phyloP scores from a whole-genome alignment of 345 rosid genomes.

The Murraya koenigii region DNA sequence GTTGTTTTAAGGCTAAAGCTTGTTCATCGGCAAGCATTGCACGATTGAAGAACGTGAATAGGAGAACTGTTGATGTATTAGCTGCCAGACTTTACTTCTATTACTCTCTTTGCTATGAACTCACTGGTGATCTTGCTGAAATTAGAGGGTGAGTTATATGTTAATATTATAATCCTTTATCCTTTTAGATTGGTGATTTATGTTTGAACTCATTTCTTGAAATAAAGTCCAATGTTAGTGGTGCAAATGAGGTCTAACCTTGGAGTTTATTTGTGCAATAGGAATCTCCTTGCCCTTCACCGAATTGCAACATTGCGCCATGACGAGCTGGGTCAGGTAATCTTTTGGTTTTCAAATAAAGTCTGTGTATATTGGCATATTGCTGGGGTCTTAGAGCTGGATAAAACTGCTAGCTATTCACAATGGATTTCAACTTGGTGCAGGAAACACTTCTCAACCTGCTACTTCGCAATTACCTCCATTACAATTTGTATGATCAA shows the following conservation, averaged over 20 bases:
- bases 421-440: conserved; percentile 5
- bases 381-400: neutral
- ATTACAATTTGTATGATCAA: conserved; percentile 60
- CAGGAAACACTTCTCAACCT: conserved; percentile 63
- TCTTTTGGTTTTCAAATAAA: neutral
- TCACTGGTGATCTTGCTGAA: conserved; percentile 55
- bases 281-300: conserved; percentile 55
- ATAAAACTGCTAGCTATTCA: conserved; percentile 1
- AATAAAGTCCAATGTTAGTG: neutral
- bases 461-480: conserved; percentile 60
- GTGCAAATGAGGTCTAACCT: conserved; percentile 9
- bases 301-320: conserved; percentile 60
- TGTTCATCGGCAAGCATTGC: conserved; percentile 52
- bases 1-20: conserved; percentile 43
- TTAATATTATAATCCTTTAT: neutral
- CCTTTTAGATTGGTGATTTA: neutral
- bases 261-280: conserved; percentile 20
- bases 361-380: neutral
- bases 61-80: conserved; percentile 56
- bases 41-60: conserved; percentile 43
- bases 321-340: conserved; percentile 64
- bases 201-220: neutral
- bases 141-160: conserved; percentile 44
- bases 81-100: conserved; percentile 55
- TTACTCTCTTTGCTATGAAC: conserved; percentile 61